phyloP scores from a whole-genome alignment of 2,329 filamentous ascomycete genomes.

The Gaeumannomyces tritici region DNA sequence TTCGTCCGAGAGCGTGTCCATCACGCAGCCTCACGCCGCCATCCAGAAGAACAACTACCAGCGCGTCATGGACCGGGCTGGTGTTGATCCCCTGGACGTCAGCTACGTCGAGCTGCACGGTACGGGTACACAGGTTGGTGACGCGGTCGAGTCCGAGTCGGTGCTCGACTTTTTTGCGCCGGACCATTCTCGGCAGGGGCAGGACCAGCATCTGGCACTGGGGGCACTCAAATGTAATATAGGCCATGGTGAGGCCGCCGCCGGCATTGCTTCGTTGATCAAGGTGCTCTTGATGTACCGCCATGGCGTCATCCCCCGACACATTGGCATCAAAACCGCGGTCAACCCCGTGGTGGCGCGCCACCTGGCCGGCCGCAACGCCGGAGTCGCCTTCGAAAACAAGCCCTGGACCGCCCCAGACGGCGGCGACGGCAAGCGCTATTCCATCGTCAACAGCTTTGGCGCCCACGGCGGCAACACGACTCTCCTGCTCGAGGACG shows the following conservation, averaged over 20 bases:
- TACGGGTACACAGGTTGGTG: conserved; percentile 57
- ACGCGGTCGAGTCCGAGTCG: conserved; percentile 53
- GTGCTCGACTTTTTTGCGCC: too few relatives aligned
- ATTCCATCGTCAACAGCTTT: conserved; percentile 40
- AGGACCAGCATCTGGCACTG: conserved; percentile 38
- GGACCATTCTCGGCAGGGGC: too few relatives aligned
- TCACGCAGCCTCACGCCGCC: conserved; percentile 51
- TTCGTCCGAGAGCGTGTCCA: conserved; percentile 51
- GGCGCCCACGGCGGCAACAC: conserved; percentile 50
- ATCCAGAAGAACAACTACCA: conserved; percentile 48
- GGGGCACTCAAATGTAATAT: too few relatives aligned
- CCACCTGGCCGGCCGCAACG: conserved; percentile 21
- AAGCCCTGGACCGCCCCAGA: conserved; percentile 7
- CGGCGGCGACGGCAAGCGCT: conserved; percentile 1
- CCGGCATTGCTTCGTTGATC: conserved; percentile 30
- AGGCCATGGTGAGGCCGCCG: conserved; percentile 31
- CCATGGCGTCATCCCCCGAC: conserved; percentile 36
- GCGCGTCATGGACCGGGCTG: conserved; percentile 43
- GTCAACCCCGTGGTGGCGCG: conserved; percentile 23
- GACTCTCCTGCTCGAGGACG: conserved; percentile 38
- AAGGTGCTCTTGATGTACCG: conserved; percentile 40
- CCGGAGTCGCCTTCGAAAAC: conserved; percentile 23
- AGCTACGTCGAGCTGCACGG: conserved; percentile 62
- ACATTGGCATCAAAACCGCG: conserved; percentile 29
- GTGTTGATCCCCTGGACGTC: conserved; percentile 48